Evolutionary conservation across 352 stramenopile species (phyloP).

Genomic region (Albugo candida): DNA sequence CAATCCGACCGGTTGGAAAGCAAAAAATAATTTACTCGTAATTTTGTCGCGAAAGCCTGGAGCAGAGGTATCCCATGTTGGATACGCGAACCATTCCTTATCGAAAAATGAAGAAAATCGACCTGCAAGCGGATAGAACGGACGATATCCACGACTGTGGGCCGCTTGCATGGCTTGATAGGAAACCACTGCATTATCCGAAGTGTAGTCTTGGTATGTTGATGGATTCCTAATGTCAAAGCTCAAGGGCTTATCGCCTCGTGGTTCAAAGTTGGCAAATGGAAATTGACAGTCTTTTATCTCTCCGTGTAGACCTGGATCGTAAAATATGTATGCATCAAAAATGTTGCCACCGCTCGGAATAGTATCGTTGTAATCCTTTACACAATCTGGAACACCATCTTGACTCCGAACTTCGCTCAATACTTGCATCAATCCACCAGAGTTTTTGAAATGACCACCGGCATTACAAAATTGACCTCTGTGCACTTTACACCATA

Average conservation of each 20-base stretch:
- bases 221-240: constrained; percentile 26
- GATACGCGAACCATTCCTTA: constrained; percentile 58
- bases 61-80: constrained; percentile 20
- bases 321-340: constrained; percentile 66
- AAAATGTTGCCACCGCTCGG: constrained; percentile 37
- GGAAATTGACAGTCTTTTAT: constrained; percentile 72
- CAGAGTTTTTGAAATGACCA: constrained; percentile 25
- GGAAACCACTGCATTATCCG: constrained; percentile 18
- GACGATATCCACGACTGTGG: constrained; percentile 32
- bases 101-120: constrained; percentile 82
- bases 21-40: constrained; percentile 28
- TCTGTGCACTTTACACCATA: constrained; percentile 54
- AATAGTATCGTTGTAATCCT: constrained; percentile 26
- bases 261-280: constrained; percentile 43
- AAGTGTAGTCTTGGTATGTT: constrained; percentile 28
- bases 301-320: constrained; percentile 11
- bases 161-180: constrained; percentile 53
- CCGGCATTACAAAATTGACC: constrained; percentile 47
- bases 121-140: constrained; percentile 72
- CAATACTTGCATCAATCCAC: constrained; percentile 14
- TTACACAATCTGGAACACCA: constrained; percentile 18
- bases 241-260: constrained; percentile 11
- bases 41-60: constrained; percentile 32
- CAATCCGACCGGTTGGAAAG: constrained; percentile 53
- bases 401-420: constrained; percentile 11